Evolutionary conservation across 345 rosid species (phyloP), one percentile per base, ranked within the genome.

Genomic region (Cochlearia excelsa): DNA sequence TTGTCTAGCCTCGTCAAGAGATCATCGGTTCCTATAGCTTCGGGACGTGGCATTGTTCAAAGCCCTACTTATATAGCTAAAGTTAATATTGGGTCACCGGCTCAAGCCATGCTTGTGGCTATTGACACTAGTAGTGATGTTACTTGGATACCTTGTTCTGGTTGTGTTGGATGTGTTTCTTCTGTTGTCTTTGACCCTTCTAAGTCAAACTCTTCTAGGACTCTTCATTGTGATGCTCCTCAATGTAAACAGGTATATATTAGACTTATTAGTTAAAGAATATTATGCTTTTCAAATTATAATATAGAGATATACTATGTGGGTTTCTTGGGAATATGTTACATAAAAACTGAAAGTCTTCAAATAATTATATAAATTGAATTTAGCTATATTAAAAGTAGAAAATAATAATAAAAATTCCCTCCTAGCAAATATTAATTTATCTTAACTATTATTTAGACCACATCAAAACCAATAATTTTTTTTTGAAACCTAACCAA

Each of bases 51-150:
- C 78, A 79, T 83, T 35, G 48, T 72, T 4, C 99, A 89, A 81
- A 89, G 85, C 68, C 92, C 97, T 26, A 87, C 90, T 34, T 93
- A 93, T 41, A 72, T 93, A 51, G 86, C 82, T 26, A 77, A 80
- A 69, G 85, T 83, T 31, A 80, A 81, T 41, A 73, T 93, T 9
- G 99, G 99, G 10, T 85, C 91, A 5, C 99, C 97, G 1, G 67
- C 94, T 3, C 99, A 93, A 65, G 51, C 88, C 50, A 56, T 93
- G 85, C 84, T 89, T 40, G 70, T 89, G 82, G 95, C 97, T 52
- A 61, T 93, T 74, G 99, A 93, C 61, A 93, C 84, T 9, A 89
- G 97, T 82, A 86, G 78, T 47, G 99, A 93, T 46, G 89, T 79
- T 51, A 80, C 99, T 30, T 93, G 86, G 97, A 30, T 93, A 29